Evolutionary conservation across 257 asterid species (phyloP).

Genomic region (Echites panduratus): DNA sequence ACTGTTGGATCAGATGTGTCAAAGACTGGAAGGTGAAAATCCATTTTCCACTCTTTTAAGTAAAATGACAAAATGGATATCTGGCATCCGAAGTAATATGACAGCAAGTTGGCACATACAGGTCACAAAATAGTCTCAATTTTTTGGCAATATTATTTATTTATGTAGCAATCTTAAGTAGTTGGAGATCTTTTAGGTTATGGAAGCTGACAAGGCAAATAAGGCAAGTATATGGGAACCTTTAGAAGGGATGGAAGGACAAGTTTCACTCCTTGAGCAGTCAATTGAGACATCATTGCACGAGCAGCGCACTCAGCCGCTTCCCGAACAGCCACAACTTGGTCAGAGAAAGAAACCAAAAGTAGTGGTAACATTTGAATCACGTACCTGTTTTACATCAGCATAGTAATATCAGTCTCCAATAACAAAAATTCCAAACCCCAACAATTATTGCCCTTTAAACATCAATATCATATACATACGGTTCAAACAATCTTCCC

Average conservation of each 20-base stretch:
- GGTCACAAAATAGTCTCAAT: neutral
- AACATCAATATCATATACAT: constrained; percentile 26
- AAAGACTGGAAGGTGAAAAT: neutral
- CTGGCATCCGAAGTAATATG: neutral
- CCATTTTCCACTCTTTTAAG: neutral
- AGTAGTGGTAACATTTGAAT: constrained; percentile 90
- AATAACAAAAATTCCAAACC: neutral
- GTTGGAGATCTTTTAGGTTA: constrained; percentile 3
- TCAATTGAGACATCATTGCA: constrained; percentile 98
- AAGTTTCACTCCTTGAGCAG: constrained; percentile 95
- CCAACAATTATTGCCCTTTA: neutral
- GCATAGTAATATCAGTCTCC: neutral
- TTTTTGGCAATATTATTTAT: neutral
- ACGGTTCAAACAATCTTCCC: constrained; percentile 98
- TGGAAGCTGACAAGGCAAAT: constrained; percentile 2
- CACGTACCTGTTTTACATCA: constrained; percentile 55
- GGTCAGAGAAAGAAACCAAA: constrained; percentile 90
- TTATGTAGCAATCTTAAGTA: neutral
- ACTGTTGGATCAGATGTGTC: neutral
- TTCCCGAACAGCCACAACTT: constrained; percentile 94
- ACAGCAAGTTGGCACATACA: neutral
- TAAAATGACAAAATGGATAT: neutral
- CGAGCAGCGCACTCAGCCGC: constrained; percentile 99
- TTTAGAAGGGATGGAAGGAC: constrained; percentile 96
- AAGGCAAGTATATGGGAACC: constrained; percentile 37